Evolutionary conservation across 2,329 filamentous ascomycete species (phyloP).

Genomic region (Fusarium globosum): DNA sequence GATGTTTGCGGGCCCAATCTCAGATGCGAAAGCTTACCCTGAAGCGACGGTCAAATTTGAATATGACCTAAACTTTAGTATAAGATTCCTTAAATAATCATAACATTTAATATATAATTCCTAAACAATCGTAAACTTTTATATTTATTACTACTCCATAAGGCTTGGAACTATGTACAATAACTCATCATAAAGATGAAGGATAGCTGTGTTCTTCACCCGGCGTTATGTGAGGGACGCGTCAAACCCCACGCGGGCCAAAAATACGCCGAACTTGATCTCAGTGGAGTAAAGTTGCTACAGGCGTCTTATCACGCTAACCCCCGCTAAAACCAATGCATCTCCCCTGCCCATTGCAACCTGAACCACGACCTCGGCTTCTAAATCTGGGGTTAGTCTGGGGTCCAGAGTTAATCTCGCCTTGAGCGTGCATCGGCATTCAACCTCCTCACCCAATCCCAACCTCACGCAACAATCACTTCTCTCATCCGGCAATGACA

Average conservation of each 20-base stretch:
- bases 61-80: not conserved
- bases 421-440: not conserved
- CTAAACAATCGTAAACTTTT: no score
- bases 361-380: not conserved
- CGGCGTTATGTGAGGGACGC: no score
- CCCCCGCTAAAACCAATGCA: not conserved
- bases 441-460: not conserved
- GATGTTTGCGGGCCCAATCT: no score
- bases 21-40: not conserved
- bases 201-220: rapidly evolving
- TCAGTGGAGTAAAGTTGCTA: not conserved
- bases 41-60: rapidly evolving
- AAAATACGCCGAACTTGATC: not conserved
- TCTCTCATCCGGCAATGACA: constrained; percentile 40
- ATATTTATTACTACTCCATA: no score
- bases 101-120: no score
- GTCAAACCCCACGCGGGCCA: not conserved
- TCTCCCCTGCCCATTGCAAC: not conserved
- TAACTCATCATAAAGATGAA: not conserved
- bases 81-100: no score
- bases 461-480: not conserved
- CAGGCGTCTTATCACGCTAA: not conserved
- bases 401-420: not conserved
- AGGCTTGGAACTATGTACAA: rapidly evolving
- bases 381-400: not conserved